These are phyloP conservation scores for Trypanosomatidae sp. DNA, from an alignment of 208 protist species.

Conservation along the genomic window DNA sequence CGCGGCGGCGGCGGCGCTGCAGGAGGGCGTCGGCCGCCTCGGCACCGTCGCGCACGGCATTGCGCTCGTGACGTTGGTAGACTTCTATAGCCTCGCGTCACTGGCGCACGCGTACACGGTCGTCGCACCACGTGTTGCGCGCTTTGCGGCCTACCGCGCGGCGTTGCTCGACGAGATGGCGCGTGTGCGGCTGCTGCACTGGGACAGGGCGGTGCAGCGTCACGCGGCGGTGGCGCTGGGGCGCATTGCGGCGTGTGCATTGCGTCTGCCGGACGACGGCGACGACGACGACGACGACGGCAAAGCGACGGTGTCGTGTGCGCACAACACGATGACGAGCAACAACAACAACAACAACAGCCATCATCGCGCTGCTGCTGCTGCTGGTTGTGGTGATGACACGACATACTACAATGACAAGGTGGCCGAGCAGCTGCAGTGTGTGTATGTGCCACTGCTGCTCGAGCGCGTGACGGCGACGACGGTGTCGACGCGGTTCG, in stretches of 20 bases:
- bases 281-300: no score
- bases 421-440: constrained; percentile 5
- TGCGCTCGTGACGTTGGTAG: constrained; percentile 90
- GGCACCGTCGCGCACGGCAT: constrained; percentile 96
- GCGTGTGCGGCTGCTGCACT: constrained; percentile 79
- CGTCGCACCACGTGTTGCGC: constrained; percentile 56
- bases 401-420: neutral
- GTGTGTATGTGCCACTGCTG: constrained; percentile 23
- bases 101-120: constrained; percentile 80
- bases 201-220: constrained; percentile 76
- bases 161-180: constrained; percentile 86
- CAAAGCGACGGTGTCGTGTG: no score
- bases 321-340: no score
- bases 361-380: no score
- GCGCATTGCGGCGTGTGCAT: constrained; percentile 25
- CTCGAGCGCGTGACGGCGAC: constrained; percentile 33
- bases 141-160: constrained; percentile 64
- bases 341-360: no score
- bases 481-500: constrained; percentile 83
- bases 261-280: no score
- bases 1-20: constrained; percentile 87
- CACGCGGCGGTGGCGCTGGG: constrained; percentile 73
- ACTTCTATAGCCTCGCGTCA: constrained; percentile 95
- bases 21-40: constrained; percentile 88
- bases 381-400: no score